These are phyloP conservation scores for Linnemannia elongata DNA, from an alignment of 192 early-diverging fungal genomes.

Conservation along the genomic window DNA sequence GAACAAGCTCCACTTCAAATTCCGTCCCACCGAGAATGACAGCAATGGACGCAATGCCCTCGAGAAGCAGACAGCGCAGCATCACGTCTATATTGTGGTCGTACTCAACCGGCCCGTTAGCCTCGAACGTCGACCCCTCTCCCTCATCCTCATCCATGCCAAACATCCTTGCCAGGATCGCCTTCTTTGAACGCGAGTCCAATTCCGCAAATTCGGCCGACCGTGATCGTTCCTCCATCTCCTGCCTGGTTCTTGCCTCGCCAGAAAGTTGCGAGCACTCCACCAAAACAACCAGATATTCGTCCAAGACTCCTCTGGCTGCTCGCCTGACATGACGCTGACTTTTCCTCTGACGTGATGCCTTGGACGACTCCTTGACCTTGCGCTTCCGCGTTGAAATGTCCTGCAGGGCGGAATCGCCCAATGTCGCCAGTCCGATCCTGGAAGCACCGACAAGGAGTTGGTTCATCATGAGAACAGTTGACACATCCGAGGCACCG, in stretches of 20 bases:
- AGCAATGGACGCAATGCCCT: constrained; percentile 42
- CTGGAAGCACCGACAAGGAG: constrained; percentile 31
- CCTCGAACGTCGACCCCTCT: background rate
- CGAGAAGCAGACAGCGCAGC: constrained; percentile 37
- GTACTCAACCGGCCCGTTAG: constrained; percentile 22
- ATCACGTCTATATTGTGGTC: constrained; percentile 36
- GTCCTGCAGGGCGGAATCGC: background rate
- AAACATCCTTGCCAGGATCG: constrained; percentile 13
- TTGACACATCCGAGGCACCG: constrained; percentile 16
- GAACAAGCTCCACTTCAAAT: constrained; percentile 59
- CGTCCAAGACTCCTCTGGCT: constrained; percentile 35
- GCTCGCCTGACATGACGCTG: constrained; percentile 31
- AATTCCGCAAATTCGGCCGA: background rate
- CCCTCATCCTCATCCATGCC: constrained; percentile 24
- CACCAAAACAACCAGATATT: constrained; percentile 30
- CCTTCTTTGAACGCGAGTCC: constrained; percentile 7
- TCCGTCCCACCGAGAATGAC: constrained; percentile 41
- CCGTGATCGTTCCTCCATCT: background rate
- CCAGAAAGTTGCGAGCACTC: constrained; percentile 30
- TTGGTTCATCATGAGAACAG: constrained; percentile 37
- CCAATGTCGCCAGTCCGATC: constrained; percentile 21
- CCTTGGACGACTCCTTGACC: background rate
- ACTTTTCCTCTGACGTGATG: constrained; percentile 7
- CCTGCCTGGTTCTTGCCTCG: constrained; percentile 17
- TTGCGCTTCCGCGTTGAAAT: background rate